These are phyloP conservation scores for Avicennia marina DNA, from an alignment of 257 asterid genomes.

Conservation along the genomic window DNA sequence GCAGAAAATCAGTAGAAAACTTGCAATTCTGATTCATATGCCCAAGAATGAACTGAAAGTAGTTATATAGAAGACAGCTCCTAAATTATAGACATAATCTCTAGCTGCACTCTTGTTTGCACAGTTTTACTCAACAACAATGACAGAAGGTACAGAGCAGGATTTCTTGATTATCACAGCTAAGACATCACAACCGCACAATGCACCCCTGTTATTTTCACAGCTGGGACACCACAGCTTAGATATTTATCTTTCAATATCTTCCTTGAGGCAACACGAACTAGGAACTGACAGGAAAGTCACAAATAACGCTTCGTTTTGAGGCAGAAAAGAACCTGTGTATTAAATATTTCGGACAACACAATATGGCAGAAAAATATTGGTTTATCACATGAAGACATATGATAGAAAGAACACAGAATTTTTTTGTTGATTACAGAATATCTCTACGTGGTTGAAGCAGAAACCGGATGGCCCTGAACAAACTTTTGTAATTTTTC, in stretches of 20 bases:
- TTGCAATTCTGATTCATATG: too few species aligned
- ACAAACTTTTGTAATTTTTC: slow-evolving; percentile 53
- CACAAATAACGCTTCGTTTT: neutral
- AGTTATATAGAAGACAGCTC: too few species aligned
- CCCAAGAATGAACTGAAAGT: neutral
- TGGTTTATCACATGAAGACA: too few species aligned
- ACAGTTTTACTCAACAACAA: neutral
- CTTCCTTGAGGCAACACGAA: neutral
- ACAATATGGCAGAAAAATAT: neutral
- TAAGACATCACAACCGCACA: neutral
- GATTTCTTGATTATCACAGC: neutral
- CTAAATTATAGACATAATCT: too few species aligned
- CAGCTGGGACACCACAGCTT: neutral
- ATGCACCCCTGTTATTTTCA: neutral
- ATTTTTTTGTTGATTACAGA: too few species aligned
- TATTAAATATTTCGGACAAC: too few species aligned
- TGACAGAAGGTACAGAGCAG: neutral
- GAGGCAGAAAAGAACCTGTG: neutral
- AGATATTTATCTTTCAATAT: neutral
- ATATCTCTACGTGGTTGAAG: slow-evolving; percentile 13
- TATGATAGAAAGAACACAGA: too few species aligned
- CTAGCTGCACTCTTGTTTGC: neutral
- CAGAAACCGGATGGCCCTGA: slow-evolving; percentile 43
- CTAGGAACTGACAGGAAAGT: too few species aligned
- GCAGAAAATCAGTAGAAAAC: neutral